These are phyloP conservation scores for Talaromyces sp. DNA, from an alignment of 2,329 filamentous ascomycete genomes.

Conservation along the genomic window DNA sequence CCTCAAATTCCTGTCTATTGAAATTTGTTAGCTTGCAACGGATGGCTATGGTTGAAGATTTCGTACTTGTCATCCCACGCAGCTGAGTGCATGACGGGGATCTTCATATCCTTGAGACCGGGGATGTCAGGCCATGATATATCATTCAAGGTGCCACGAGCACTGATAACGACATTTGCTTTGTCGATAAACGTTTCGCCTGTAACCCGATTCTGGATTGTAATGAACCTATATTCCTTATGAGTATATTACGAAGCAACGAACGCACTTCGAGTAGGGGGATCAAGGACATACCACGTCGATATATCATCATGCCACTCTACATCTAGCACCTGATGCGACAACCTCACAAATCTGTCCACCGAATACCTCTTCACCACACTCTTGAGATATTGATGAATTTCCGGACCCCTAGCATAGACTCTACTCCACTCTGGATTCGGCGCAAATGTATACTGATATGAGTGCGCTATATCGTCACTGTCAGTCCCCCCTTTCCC, in stretches of 20 bases:
- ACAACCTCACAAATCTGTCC: slow-evolving; percentile 49
- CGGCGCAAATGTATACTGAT: slow-evolving; percentile 54
- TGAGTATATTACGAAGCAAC: neutral
- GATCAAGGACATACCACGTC: slow-evolving; percentile 26
- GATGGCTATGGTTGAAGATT: neutral
- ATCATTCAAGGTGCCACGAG: slow-evolving; percentile 39
- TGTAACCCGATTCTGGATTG: neutral
- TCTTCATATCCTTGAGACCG: slow-evolving; percentile 19
- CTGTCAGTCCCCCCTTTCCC: too few relatives aligned
- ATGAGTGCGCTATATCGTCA: slow-evolving; percentile 38
- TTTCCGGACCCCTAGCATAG: slow-evolving; percentile 50
- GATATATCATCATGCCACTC: slow-evolving; percentile 43
- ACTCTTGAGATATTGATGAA: slow-evolving; percentile 50
- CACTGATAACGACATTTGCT: slow-evolving; percentile 26
- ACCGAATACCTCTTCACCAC: slow-evolving; percentile 48
- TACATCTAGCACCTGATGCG: slow-evolving; percentile 45
- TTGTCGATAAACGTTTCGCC: neutral
- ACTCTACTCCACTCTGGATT: slow-evolving; percentile 50
- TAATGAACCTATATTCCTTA: neutral
- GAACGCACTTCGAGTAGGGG: neutral
- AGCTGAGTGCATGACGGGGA: slow-evolving; percentile 45
- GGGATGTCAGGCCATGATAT: slow-evolving; percentile 34
- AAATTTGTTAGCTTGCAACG: neutral
- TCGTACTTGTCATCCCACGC: slow-evolving; percentile 40
- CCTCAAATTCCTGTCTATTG: slow-evolving; percentile 21